phyloP scores from a whole-genome alignment of 2,329 filamentous ascomycete species.

The Aspergillus calidoustus region DNA sequence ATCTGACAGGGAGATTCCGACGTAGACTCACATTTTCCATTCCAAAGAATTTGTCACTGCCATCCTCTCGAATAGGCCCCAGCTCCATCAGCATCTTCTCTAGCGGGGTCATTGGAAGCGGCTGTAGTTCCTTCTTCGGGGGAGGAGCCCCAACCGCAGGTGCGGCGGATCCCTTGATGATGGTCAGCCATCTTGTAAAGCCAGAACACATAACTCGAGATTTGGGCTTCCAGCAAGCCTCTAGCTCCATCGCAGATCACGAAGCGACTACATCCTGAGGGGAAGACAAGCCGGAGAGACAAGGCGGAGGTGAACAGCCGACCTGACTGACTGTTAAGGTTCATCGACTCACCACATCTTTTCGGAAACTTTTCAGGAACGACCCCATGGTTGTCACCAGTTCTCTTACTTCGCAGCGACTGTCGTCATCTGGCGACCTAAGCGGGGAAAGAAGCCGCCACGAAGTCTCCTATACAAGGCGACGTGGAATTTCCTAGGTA shows the following conservation, averaged over 20 bases:
- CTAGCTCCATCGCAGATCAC: not conserved
- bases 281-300: conserved; percentile 17
- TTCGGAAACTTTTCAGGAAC: conserved; percentile 46
- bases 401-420: conserved; percentile 27
- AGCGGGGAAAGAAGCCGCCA: conserved; percentile 25
- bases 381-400: conserved; percentile 44
- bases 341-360: conserved; percentile 41
- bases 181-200: conserved; percentile 23
- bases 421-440: conserved; percentile 35
- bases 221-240: not conserved
- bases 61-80: conserved; percentile 80
- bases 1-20: not conserved
- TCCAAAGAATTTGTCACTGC: conserved; percentile 97
- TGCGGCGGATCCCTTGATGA: conserved; percentile 51
- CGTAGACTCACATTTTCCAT: conserved; percentile 84
- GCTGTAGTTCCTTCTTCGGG: conserved; percentile 64
- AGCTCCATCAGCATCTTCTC: conserved; percentile 81
- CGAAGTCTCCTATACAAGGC: conserved; percentile 25
- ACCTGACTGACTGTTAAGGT: not conserved
- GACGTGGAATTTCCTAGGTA: conserved; percentile 16
- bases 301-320: not conserved
- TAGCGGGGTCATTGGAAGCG: conserved; percentile 61
- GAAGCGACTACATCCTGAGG: not conserved
- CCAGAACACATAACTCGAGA: not conserved
- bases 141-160: conserved; percentile 52